A percentile compares a stretch with the other conserved stretches of the same genome.
These are phyloP conservation scores for Dryadomyces quercivorus DNA, from an alignment of 2,329 filamentous ascomycete species.

Conservation along the genomic window DNA sequence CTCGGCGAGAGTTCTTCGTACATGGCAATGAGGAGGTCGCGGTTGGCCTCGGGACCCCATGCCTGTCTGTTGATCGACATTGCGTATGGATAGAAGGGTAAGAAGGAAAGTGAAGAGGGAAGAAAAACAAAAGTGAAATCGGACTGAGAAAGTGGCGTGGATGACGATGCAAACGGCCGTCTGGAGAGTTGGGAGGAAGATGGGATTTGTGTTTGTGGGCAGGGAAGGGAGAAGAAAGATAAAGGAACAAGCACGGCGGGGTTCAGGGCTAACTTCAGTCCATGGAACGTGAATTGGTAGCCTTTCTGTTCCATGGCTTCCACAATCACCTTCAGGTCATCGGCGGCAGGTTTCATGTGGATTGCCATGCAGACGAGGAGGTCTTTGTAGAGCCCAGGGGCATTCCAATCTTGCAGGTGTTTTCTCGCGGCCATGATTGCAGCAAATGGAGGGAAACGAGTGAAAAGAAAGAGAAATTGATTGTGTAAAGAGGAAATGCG, in stretches of 20 bases:
- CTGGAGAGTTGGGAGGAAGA: background rate
- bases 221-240: too few relatives aligned
- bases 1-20: constrained; percentile 13
- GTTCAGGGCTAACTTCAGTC: constrained; percentile 5
- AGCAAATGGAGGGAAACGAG: background rate
- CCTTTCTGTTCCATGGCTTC: constrained; percentile 15
- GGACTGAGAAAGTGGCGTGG: background rate
- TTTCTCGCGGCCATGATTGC: background rate
- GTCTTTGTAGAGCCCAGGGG: constrained; percentile 26
- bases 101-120: background rate
- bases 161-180: background rate
- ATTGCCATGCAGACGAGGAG: constrained; percentile 30
- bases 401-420: constrained; percentile 24
- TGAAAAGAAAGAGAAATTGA: too few relatives aligned
- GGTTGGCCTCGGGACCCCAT: constrained; percentile 17
- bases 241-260: too few relatives aligned
- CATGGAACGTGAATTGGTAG: constrained; percentile 14
- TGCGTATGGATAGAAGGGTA: background rate
- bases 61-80: constrained; percentile 7
- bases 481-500: background rate
- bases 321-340: constrained; percentile 18
- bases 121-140: background rate
- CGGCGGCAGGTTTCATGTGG: constrained; percentile 19
- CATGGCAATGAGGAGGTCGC: constrained; percentile 18
- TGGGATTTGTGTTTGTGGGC: background rate